These are phyloP conservation scores for Diversispora epigaea DNA, from an alignment of 192 early-diverging fungal genomes.

Conservation along the genomic window DNA sequence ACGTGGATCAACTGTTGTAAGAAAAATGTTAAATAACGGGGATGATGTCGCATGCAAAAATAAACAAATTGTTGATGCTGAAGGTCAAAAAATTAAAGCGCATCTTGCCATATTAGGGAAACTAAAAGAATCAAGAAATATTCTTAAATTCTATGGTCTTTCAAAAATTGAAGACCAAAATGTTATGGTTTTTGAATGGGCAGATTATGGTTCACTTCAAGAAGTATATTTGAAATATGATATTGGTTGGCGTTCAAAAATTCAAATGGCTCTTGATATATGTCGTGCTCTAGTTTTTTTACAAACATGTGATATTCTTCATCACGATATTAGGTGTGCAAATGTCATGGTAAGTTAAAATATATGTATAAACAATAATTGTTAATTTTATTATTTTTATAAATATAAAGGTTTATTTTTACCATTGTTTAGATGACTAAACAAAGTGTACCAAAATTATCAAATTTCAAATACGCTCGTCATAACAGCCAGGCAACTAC, in stretches of 20 bases:
- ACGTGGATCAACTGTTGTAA: no score
- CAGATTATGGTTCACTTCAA: background rate
- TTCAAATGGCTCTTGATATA: conserved; percentile 17
- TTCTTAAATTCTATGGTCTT: conserved; percentile 16
- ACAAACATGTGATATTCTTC: background rate
- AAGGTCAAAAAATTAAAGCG: background rate
- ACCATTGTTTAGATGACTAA: conserved; percentile 11
- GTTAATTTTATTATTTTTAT: no score
- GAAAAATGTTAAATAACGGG: no score
- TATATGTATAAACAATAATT: no score
- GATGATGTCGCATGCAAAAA: background rate
- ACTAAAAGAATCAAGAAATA: conserved; percentile 6
- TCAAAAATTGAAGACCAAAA: background rate
- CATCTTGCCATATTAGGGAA: conserved; percentile 1
- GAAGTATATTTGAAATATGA: background rate
- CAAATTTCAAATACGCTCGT: conserved; percentile 15
- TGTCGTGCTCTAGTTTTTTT: conserved; percentile 24
- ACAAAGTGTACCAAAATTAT: conserved; percentile 3
- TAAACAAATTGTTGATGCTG: no score
- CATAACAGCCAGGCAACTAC: background rate
- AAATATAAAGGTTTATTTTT: background rate
- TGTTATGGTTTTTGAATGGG: conserved; percentile 28
- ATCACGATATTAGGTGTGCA: conserved; percentile 30
- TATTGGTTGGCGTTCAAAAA: background rate
- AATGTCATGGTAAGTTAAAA: conserved; percentile 19